Percentiles rank a stretch among this genome's conserved stretches.
phyloP scores from a whole-genome alignment of 805 yeast genomes.

The Cyberlindnera bimundalis region DNA sequence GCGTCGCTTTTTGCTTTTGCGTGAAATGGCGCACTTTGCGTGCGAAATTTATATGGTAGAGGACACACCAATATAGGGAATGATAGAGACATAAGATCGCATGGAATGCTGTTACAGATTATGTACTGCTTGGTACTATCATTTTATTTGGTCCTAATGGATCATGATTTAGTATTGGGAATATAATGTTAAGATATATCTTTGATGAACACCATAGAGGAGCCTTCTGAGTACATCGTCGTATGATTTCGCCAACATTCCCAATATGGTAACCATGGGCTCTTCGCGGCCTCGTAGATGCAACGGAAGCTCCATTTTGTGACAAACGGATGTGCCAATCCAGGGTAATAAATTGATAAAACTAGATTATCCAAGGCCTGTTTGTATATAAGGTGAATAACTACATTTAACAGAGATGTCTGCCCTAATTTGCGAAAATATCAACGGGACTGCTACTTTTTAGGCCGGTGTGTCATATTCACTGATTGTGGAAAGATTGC shows the following conservation, averaged over 20 bases:
- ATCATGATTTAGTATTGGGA: too few species aligned
- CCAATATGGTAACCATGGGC: background rate
- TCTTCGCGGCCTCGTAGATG: background rate
- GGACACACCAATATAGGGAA: background rate
- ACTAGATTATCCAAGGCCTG: too few species aligned
- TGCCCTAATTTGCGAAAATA: background rate
- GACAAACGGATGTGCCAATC: background rate
- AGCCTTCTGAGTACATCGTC: too few species aligned
- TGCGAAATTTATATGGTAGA: constrained; percentile 8
- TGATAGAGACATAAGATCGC: background rate
- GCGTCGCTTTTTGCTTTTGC: constrained; percentile 13
- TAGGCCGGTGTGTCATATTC: background rate
- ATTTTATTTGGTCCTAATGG: too few species aligned
- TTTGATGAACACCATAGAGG: too few species aligned
- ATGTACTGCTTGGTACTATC: too few species aligned
- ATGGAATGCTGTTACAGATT: too few species aligned
- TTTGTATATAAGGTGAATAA: too few species aligned
- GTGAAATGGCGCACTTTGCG: constrained; percentile 10
- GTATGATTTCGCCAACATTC: background rate
- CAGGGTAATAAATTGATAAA: too few species aligned
- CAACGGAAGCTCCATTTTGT: background rate
- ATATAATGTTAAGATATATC: too few species aligned
- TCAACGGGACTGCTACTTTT: background rate
- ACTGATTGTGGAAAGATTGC: background rate
- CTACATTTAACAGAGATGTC: too few species aligned